A percentile compares a stretch with the other conserved stretches of the same genome.
Evolutionary conservation across 352 stramenopile species (phyloP).

Genomic region (Peronospora farinosa): DNA sequence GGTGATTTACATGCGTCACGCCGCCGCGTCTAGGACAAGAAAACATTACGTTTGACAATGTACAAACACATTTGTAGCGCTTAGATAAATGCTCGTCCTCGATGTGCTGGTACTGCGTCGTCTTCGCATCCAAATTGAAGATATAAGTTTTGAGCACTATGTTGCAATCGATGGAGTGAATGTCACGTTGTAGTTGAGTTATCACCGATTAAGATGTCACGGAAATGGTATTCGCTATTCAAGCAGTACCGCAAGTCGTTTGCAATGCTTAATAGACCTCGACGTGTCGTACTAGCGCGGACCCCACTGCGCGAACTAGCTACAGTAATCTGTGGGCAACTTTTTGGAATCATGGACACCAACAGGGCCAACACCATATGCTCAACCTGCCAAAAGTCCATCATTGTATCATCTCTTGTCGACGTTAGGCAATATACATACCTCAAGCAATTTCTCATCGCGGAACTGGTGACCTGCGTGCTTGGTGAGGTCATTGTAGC

Average conservation of each 20-base stretch:
- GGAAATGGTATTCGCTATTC: constrained; percentile 49
- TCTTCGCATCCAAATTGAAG: constrained; percentile 25
- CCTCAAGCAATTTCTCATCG: no score
- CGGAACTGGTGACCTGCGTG: no score
- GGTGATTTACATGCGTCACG: constrained; percentile 49
- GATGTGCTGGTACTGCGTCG: background rate
- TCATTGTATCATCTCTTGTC: background rate
- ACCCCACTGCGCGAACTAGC: constrained; percentile 49
- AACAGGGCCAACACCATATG: background rate
- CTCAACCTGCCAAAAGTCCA: background rate
- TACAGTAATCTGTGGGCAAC: constrained; percentile 30
- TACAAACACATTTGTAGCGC: constrained; percentile 47
- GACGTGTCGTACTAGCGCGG: constrained; percentile 51
- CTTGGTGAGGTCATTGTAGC: no score
- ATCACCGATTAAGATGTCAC: constrained; percentile 34
- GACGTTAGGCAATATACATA: background rate
- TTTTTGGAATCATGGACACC: constrained; percentile 1
- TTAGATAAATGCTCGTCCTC: constrained; percentile 11
- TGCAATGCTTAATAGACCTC: constrained; percentile 49
- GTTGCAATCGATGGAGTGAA: constrained; percentile 56
- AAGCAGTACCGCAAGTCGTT: constrained; percentile 56
- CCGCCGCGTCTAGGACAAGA: constrained; percentile 11
- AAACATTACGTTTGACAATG: constrained; percentile 15
- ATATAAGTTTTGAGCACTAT: constrained; percentile 37
- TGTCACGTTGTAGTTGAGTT: constrained; percentile 61